Evolutionary conservation across 2,329 filamentous ascomycete species (phyloP), one percentile per base, ranked within the genome.

Genomic region (Diplodia seriata): DNA sequence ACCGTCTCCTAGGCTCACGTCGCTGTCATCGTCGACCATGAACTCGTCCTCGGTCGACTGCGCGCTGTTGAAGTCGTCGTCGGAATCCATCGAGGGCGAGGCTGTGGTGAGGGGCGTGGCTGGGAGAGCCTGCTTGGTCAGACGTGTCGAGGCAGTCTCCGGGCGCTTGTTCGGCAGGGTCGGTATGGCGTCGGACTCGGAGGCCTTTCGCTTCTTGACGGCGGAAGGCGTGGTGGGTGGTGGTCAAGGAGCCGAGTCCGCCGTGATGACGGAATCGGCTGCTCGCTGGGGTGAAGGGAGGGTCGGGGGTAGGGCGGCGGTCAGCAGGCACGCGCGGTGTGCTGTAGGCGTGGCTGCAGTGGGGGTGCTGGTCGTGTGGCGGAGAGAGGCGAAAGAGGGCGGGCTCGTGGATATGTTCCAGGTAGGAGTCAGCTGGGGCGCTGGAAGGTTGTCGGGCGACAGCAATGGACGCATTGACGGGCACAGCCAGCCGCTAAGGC

Each of bases 1-100:
- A 81, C 80, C 82, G 40, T 78, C 81, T 20, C 77, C 81, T 65
- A 84, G 75, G 68, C 78, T 79, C 66, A 76, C 89, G 74, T 93
- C 92, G 66, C 92, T 93, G 73, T 91, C 93, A 69, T 91, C 89
- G 74, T 93, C 91, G 70, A 91, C 86, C 78, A 90, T 85, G 69
- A 92, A 87, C 69, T 87, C 87, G 71, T 91, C 90, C 67, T 90
- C 90, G 76, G 91, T 97, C 51, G 92, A 94, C 73, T 90, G 85
- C 76, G 89, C 89, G 74, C 91, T 96, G 86, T 95, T 91, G 79
- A 94, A 94, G 69, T 97, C 94, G 76, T 97, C 93, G 74, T 98
- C 94, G 9, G 94, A 97, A 82, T 97, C 93, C 94, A 97, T 97
- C 71, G 84, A 87, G 78, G 77, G 81, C 43, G 81, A 74, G 69